Evolutionary conservation across 73 alveolate species (phyloP), one percentile per base, ranked within the genome.

Genomic region (Tetrahymena borealis): DNA sequence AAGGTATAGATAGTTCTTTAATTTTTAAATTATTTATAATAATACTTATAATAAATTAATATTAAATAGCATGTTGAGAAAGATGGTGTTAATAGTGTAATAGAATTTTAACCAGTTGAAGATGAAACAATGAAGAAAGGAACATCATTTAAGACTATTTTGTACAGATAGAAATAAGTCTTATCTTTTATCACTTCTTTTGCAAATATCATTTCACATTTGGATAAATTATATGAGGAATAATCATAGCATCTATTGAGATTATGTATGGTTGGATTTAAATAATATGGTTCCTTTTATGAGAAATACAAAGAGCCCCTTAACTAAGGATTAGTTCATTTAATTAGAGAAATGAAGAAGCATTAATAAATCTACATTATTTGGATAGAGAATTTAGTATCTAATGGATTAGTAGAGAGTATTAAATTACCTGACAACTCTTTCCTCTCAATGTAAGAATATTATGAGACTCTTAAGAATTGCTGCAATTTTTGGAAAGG

Each of bases 101-200:
- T 79, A 31, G 91, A 85, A 0, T 93, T 79, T 93, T 39, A 93
- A 79, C 78, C 43, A 41, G 93, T 39, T 32, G 93, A 93, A 32
- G 77, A 79, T 31, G 93, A 90, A 39, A 78, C 39, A n/a, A 79
- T 93, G 78, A 93, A 93, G 38, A 93, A 40, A 85, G 95, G 95
- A 35, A 43, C 90, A 16, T 85, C 90, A 11, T 93, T 93, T 79
- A 93, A 93, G 36, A 92, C 91, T 31, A 38, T 93, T 7, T 78
- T 93, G 13, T 93, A 93, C 40, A 38, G 95, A 39, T 40, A 93
- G 91, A 93, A 93, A 77, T 93, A 93, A 93, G 90, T 93, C 31
- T 79, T 41, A 38, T 93, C 95, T 16, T 93, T 93, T 93, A 24
- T 93, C 32, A 79, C 77, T 10, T 93, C 95, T 0, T 93, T 79